A percentile compares a stretch with the other conserved stretches of the same genome.
Evolutionary conservation across 179 eudicot species (phyloP).

Genomic region (Beta macrorhiza): DNA sequence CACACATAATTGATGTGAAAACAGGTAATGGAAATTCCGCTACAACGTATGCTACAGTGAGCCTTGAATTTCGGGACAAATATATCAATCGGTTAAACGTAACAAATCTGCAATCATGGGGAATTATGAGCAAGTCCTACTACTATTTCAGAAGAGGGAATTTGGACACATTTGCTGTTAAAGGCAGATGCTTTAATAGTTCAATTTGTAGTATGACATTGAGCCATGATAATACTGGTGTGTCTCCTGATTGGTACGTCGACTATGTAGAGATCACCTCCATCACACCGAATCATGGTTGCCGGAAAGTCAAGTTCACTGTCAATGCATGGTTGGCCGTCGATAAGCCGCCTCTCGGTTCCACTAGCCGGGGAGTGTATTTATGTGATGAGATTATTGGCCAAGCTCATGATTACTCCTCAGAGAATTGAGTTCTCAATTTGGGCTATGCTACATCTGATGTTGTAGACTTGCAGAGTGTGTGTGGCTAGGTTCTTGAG

Average conservation of each 20-base stretch:
- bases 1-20: slow-evolving; percentile 26
- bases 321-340: slow-evolving; percentile 37
- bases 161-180: slow-evolving; percentile 34
- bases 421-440: background rate
- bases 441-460: background rate
- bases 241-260: slow-evolving; percentile 38
- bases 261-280: slow-evolving; percentile 34
- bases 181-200: slow-evolving; percentile 24
- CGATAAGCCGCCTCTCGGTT: slow-evolving; percentile 27
- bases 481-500: background rate
- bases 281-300: slow-evolving; percentile 25
- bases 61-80: slow-evolving; percentile 25
- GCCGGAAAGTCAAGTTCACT: slow-evolving; percentile 29
- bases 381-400: slow-evolving; percentile 30
- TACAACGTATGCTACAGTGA: slow-evolving; percentile 30
- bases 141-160: slow-evolving; percentile 35
- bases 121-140: slow-evolving; percentile 27
- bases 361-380: slow-evolving; percentile 24
- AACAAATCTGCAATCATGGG: slow-evolving; percentile 29
- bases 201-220: slow-evolving; percentile 40
- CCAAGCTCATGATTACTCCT: background rate
- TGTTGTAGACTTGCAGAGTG: background rate
- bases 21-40: slow-evolving; percentile 23
- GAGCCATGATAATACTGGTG: slow-evolving; percentile 37
- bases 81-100: slow-evolving; percentile 19